Evolutionary conservation across 352 stramenopile species (phyloP).

Genomic region (Phytopythium delawarense): DNA sequence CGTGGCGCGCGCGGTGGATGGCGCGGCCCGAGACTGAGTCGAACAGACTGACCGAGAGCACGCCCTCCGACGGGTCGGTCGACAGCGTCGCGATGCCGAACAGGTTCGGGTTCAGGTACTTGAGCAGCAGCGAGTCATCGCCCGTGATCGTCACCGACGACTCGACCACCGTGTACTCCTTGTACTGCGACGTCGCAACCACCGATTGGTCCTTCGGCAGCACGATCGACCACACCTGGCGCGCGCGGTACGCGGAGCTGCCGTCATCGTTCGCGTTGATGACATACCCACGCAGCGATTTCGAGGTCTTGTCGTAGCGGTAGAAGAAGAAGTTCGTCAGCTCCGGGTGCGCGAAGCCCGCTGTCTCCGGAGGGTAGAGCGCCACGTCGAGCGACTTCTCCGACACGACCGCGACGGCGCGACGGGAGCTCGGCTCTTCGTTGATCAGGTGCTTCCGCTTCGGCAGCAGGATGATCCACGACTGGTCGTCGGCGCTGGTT

Average conservation of each 20-base stretch:
- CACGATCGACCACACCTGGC: conserved; percentile 67
- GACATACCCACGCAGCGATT: conserved; percentile 53
- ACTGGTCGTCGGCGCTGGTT: conserved; percentile 11
- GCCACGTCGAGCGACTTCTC: conserved; percentile 44
- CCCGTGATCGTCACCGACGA: conserved; percentile 85
- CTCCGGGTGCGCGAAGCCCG: conserved; percentile 42
- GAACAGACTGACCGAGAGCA: conserved; percentile 88
- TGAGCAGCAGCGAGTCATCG: conserved; percentile 96
- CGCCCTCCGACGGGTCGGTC: conserved; percentile 28
- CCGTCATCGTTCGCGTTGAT: conserved; percentile 28
- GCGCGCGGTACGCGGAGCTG: conserved; percentile 30
- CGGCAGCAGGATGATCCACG: conserved; percentile 68
- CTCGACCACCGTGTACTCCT: conserved; percentile 62
- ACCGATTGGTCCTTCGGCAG: conserved; percentile 52
- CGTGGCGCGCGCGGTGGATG: conserved; percentile 89
- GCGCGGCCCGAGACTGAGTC: conserved; percentile 94
- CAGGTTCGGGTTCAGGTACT: conserved; percentile 98
- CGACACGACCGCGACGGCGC: conserved; percentile 54
- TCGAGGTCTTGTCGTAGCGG: conserved; percentile 43
- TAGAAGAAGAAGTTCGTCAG: conserved; percentile 81
- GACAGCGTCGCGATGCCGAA: conserved; percentile 88
- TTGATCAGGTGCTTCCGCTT: conserved; percentile 66
- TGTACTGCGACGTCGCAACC: conserved; percentile 51
- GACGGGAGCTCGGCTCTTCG: conserved; percentile 47
- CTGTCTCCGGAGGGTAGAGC: conserved; percentile 47